Evolutionary conservation across 805 yeast genomes (phyloP).

Genomic region (Blastobotrys americana): DNA sequence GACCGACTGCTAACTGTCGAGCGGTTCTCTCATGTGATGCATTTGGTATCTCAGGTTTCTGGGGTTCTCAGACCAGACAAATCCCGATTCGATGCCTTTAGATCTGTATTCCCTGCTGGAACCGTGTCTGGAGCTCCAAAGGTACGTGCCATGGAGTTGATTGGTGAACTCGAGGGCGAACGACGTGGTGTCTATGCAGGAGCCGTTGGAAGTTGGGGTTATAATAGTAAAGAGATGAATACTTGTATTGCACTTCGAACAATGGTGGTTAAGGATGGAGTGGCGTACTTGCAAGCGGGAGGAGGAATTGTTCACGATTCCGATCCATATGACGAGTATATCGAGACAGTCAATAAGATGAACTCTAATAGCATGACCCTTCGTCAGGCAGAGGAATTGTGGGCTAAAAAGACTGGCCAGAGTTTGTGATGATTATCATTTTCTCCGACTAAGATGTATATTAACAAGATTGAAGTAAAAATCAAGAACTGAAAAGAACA

Average conservation of each 20-base stretch:
- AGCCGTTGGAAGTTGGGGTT: constrained; percentile 98
- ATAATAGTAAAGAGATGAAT: constrained; percentile 91
- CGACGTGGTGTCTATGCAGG: constrained; percentile 97
- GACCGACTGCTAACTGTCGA: constrained; percentile 86
- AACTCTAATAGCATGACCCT: constrained; percentile 84
- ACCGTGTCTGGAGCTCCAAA: constrained; percentile 99
- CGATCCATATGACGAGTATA: constrained; percentile 90
- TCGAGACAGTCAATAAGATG: constrained; percentile 97
- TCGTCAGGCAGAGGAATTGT: constrained; percentile 74
- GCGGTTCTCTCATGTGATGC: constrained; percentile 95
- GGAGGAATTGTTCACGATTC: constrained; percentile 97
- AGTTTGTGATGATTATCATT: too few species aligned
- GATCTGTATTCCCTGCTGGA: constrained; percentile 98
- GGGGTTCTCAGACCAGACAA: constrained; percentile 80
- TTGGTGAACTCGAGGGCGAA: constrained; percentile 82
- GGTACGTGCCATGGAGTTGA: constrained; percentile 91
- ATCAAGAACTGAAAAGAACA: too few species aligned
- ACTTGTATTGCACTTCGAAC: constrained; percentile 97
- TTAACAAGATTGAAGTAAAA: not conserved
- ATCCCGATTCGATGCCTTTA: constrained; percentile 91
- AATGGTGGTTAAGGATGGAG: constrained; percentile 87
- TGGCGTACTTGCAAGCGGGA: constrained; percentile 94
- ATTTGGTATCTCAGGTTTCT: constrained; percentile 87
- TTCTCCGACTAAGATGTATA: not conserved
- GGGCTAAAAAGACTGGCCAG: constrained; percentile 15